These are phyloP conservation scores for Sonneratia caseolaris DNA, from an alignment of 345 rosid species.

Conservation along the genomic window DNA sequence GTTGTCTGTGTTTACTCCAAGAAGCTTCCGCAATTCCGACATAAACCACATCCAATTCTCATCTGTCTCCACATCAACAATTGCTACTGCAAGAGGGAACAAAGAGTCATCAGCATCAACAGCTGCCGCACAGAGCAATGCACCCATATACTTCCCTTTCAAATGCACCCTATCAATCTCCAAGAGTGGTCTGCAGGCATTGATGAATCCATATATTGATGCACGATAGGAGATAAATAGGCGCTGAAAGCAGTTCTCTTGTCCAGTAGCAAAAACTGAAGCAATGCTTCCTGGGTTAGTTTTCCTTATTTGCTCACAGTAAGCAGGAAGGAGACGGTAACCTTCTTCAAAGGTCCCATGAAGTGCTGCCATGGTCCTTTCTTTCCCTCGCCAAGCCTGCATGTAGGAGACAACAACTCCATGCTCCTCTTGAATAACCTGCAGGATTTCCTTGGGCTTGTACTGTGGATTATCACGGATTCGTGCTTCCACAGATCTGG, in stretches of 20 bases:
- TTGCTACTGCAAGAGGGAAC: constrained; percentile 84
- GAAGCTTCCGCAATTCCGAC: constrained; percentile 89
- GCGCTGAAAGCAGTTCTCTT: constrained; percentile 91
- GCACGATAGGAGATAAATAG: constrained; percentile 83
- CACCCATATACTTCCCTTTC: constrained; percentile 90
- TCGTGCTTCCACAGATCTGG: constrained; percentile 91
- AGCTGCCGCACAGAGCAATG: constrained; percentile 82
- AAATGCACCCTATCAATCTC: constrained; percentile 86
- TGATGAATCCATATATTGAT: constrained; percentile 81
- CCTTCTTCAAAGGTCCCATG: constrained; percentile 99
- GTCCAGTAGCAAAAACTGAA: constrained; percentile 73
- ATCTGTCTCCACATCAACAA: constrained; percentile 71
- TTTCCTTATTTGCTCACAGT: constrained; percentile 78
- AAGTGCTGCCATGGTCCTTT: constrained; percentile 98
- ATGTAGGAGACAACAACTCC: constrained; percentile 98
- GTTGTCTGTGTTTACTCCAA: constrained; percentile 82
- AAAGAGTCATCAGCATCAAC: constrained; percentile 83
- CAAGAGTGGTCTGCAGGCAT: constrained; percentile 88
- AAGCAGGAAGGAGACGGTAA: constrained; percentile 75
- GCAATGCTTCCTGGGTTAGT: constrained; percentile 89
- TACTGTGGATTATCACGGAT: constrained; percentile 92
- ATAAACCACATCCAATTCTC: constrained; percentile 99
- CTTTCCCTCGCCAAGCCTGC: constrained; percentile 99
- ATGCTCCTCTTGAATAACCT: constrained; percentile 88
- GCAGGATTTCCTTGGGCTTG: constrained; percentile 91